Conservation (phyloP, 371 early-diverging fungal genomes). For the Mycotypha africana region DNA sequence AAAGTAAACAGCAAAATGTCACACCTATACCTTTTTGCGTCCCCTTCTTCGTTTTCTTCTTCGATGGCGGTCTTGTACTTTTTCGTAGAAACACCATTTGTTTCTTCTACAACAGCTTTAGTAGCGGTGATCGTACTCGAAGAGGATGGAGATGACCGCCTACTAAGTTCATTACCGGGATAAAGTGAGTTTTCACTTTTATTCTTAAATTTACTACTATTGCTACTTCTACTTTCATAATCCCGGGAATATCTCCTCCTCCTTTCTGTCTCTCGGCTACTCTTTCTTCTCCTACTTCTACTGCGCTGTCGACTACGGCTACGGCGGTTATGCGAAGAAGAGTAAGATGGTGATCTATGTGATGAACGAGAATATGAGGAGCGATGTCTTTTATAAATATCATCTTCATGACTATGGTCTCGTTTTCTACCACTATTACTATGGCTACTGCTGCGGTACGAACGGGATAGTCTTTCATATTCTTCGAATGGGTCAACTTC, state of each 20-base stretch:
- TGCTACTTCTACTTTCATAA: constrained; percentile 11
- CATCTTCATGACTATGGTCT: background rate
- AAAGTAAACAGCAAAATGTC: too few relatives aligned
- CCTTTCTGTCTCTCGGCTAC: background rate
- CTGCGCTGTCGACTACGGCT: too few relatives aligned
- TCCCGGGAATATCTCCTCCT: constrained; percentile 15
- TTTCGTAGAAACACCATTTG: background rate
- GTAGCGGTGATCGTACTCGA: background rate
- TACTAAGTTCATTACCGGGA: constrained; percentile 9
- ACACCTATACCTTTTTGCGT: too few relatives aligned
- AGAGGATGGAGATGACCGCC: constrained; percentile 16
- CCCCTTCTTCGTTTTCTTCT: background rate
- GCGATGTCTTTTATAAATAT: background rate
- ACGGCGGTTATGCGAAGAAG: background rate
- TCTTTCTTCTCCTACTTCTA: constrained; percentile 8
- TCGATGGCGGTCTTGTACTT: background rate
- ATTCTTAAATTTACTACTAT: constrained; percentile 6
- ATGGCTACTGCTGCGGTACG: background rate
- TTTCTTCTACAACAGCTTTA: background rate
- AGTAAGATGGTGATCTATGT: background rate
- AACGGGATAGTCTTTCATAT: constrained; percentile 30
- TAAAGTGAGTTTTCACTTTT: constrained; percentile 12
- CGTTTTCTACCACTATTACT: background rate
- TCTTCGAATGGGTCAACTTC: constrained; percentile 36
- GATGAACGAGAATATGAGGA: background rate